Evolutionary conservation across 495 filamentous ascomycete species (phyloP).

Genomic region (Penicillium odoratum): DNA sequence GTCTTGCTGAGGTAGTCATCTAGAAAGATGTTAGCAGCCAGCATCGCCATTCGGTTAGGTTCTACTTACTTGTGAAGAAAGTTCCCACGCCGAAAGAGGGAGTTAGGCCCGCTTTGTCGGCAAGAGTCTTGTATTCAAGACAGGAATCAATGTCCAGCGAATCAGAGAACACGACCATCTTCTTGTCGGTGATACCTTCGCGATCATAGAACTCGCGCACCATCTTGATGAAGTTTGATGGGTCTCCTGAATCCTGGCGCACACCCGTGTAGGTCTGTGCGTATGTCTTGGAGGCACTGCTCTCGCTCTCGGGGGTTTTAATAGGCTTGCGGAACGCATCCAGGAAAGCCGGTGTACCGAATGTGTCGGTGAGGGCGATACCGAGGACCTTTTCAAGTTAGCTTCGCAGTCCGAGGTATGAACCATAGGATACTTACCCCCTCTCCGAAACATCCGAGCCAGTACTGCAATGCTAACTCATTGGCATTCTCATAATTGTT

Average conservation of each 20-base stretch:
- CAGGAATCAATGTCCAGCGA: slow-evolving; percentile 89
- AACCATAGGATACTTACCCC: slow-evolving; percentile 49
- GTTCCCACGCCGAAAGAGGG: slow-evolving; percentile 92
- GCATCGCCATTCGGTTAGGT: neutral
- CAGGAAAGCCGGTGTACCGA: slow-evolving; percentile 89
- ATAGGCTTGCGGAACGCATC: slow-evolving; percentile 72
- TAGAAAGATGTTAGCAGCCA: slow-evolving; percentile 17
- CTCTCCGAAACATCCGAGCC: slow-evolving; percentile 89
- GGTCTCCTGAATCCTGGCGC: slow-evolving; percentile 94
- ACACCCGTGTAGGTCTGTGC: slow-evolving; percentile 85
- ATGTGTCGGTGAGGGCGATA: slow-evolving; percentile 96
- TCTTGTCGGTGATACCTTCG: slow-evolving; percentile 73
- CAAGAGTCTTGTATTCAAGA: slow-evolving; percentile 79
- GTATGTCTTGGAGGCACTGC: slow-evolving; percentile 54
- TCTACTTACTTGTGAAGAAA: slow-evolving; percentile 75
- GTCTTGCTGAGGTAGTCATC: slow-evolving; percentile 75
- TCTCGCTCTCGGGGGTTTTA: slow-evolving; percentile 20
- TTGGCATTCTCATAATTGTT: slow-evolving; percentile 82
- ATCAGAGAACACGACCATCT: slow-evolving; percentile 97
- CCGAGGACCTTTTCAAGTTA: slow-evolving; percentile 61
- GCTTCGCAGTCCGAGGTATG: neutral
- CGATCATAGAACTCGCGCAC: slow-evolving; percentile 86
- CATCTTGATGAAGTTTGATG: slow-evolving; percentile 73
- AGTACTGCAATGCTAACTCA: slow-evolving; percentile 77
- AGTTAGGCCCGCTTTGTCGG: slow-evolving; percentile 76